phyloP scores from a whole-genome alignment of 2,329 filamentous ascomycete genomes.

The Colletotrichum trifolii region DNA sequence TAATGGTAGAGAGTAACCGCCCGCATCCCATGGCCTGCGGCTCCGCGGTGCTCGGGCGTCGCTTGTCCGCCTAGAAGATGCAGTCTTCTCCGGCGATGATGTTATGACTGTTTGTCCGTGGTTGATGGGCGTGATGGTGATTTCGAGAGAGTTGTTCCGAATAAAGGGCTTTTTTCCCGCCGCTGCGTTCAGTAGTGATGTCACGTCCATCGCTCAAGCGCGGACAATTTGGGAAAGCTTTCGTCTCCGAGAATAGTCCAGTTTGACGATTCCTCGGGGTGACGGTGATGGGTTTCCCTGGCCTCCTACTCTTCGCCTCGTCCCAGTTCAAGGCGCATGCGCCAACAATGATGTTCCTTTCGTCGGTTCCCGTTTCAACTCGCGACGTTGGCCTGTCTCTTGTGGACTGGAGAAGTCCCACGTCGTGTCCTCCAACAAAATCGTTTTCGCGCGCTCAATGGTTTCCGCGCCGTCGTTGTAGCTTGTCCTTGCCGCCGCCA shows the following conservation, averaged over 20 bases:
- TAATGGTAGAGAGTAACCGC: conserved; percentile 59
- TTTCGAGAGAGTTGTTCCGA: conserved; percentile 30
- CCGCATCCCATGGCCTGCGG: conserved; percentile 63
- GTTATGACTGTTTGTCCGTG: conserved; percentile 19
- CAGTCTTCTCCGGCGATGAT: conserved; percentile 34
- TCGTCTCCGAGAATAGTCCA: conserved; percentile 31
- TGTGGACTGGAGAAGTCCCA: not conserved
- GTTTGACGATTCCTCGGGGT: conserved; percentile 29
- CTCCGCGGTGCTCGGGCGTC: conserved; percentile 39
- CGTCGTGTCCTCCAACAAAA: not conserved
- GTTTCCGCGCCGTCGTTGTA: too few relatives aligned
- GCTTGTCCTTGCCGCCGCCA: too few relatives aligned
- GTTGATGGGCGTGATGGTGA: conserved; percentile 21
- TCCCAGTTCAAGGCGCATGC: not conserved
- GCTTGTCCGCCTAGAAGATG: conserved; percentile 35
- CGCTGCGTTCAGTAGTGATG: conserved; percentile 39
- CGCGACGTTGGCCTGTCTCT: not conserved
- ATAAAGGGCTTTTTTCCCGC: conserved; percentile 37
- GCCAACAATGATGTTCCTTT: not conserved
- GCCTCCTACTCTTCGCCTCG: not conserved
- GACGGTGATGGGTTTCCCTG: not conserved
- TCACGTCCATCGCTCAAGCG: conserved; percentile 39
- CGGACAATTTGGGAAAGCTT: conserved; percentile 32
- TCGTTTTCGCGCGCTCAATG: too few relatives aligned
- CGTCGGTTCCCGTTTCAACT: not conserved